Evolutionary conservation across 306 rosid genomes (phyloP), one percentile per base, ranked within the genome.

Genomic region (Leucaena leucocephala): DNA sequence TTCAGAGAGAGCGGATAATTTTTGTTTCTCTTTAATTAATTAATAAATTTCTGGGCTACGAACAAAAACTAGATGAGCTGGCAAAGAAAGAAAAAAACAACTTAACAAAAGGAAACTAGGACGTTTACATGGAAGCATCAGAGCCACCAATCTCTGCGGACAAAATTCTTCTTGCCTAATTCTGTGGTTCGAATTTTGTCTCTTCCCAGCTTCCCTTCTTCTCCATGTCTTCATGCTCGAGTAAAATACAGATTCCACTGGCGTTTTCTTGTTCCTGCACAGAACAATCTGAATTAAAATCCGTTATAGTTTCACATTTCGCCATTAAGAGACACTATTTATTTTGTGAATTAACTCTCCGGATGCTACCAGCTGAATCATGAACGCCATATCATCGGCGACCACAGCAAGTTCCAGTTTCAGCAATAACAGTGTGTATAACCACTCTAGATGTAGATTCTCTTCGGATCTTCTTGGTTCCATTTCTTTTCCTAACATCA

Each of bases 351-450:
- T 52, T 52, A 15, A n/a, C 12, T 48, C 22, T 48, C 43, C 40
- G 55, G 19, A 22, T 5, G 45, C 35, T 55, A 45, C 36, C 39
- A 11, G 35, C 58, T 57, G 21, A 67, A 75, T 80, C 68, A 86
- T 83, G 86, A 82, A 38, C 33, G 27, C 78, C 34, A 42, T 79
- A 27, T 74, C 85, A 8, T 68, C 73, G 36, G 77, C 82, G 13
- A 15, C 78, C 6, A 58, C 48, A 27, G 63, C 83, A 77, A 82
- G 55, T 40, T 65, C 82, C 21, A 72, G 72, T 71, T 72, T 80
- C 46, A 64, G 78, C 36, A 49, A 55, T 67, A 39, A 62, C 84
- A 65, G 12, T 74, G 58, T 78, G 21, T 72, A 45, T 34, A 27
- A 38, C 34, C 13, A 39, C 80, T 75, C 71, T 3, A 74, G 77